Conservation (phyloP, 2,329 filamentous ascomycete species). For the Plenodomus tracheiphilus region DNA sequence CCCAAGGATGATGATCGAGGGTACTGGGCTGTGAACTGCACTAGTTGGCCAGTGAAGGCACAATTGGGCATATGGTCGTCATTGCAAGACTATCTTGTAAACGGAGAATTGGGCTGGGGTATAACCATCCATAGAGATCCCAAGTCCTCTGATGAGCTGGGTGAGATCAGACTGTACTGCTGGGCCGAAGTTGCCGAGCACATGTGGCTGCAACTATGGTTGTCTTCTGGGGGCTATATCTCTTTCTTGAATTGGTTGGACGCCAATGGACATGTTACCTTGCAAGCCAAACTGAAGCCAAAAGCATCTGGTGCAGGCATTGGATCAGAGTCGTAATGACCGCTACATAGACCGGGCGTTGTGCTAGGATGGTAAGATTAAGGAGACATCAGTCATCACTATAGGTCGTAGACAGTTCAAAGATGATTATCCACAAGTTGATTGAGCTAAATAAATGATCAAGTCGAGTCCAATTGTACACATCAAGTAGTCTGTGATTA, state of each 20-base stretch:
- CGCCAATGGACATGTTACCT: conserved; percentile 58
- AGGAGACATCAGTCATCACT: too few species aligned
- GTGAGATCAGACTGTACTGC: conserved; percentile 68
- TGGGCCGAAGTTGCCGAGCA: conserved; percentile 76
- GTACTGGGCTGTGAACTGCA: conserved; percentile 71
- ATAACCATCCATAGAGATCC: conserved; percentile 57
- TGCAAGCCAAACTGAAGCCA: too few species aligned
- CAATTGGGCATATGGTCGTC: conserved; percentile 64
- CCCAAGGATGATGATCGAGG: conserved; percentile 70
- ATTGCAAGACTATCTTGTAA: conserved; percentile 62
- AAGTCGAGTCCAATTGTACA: too few species aligned
- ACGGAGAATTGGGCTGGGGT: conserved; percentile 68
- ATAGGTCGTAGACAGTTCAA: too few species aligned
- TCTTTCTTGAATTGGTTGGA: conserved; percentile 69
- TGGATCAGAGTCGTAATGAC: too few species aligned
- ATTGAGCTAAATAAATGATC: too few species aligned
- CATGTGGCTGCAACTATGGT: conserved; percentile 73
- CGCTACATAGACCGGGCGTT: too few species aligned
- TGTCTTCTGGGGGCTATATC: conserved; percentile 68
- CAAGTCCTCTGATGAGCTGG: conserved; percentile 21
- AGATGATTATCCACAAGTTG: too few species aligned
- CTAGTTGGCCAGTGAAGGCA: conserved; percentile 55
- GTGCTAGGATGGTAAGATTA: too few species aligned
- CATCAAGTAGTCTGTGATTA: too few species aligned
- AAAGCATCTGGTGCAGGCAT: too few species aligned